Evolutionary conservation across 208 protist species (phyloP), one percentile per base, ranked within the genome.

Genomic region (Acanthamoeba culbertsoni): DNA sequence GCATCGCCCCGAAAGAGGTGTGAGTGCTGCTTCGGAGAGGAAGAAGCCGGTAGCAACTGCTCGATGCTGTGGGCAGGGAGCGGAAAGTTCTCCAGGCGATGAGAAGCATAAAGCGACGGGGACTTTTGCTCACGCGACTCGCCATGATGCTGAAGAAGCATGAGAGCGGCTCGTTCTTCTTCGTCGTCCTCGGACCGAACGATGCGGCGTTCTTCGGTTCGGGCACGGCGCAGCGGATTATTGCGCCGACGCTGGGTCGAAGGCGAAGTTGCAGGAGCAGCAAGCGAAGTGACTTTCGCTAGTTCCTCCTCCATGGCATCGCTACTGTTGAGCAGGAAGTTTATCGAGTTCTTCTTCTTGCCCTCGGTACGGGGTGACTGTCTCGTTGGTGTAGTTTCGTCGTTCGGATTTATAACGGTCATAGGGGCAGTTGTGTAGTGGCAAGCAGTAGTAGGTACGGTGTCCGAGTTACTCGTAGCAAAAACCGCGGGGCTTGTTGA

Each of bases 311-410:
- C 65, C 65, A 77, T 77, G 65, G 65, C 65, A 77, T 77, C 65
- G 35, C 26, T 45, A 28, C 57, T 65, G 65, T 77, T 77, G 65
- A 77, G 65, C 18, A 77, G 65, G 65, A 77, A 77, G 65, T 77
- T 31, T 28, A 77, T 77, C 33, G 65, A 77, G 33, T 77, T 77
- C 65, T 77, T 77, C 65, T 77, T 77, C 65, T 77, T 77, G 35
- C 31, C 37, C 65, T 37, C 65, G 31, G 65, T 37, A 37, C 35
- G 37, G 8, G 65, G 37, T 0, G 65, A 77, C 16, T 45, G 37
- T 18, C 33, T 18, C 26, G 65, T 77, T 2, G 65, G 65, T 12
- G 65, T 77, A 16, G 65, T 77, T 18, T 20, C 65, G 31, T 77
- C 65, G 31, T 77, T 77, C 18, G 33, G 65, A 77, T 77, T 77